Conservation (phyloP, 345 rosid genomes). For the thale cress (Arabidopsis thaliana) region DNA sequence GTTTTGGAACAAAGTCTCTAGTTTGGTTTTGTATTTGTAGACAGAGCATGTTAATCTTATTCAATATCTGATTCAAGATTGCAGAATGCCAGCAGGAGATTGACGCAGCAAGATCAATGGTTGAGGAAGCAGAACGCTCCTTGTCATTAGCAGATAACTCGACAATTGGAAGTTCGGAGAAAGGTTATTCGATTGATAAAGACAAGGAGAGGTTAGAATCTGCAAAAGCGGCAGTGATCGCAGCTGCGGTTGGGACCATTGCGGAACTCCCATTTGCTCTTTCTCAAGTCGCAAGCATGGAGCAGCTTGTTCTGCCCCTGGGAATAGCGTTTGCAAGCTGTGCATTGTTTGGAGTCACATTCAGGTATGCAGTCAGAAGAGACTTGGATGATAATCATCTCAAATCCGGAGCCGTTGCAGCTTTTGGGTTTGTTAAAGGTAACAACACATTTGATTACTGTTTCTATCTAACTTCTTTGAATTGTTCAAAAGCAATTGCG, state of each 20-base stretch:
- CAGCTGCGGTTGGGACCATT: conserved; percentile 78
- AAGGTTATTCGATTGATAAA: conserved; percentile 42
- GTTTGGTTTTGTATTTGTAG: neutral
- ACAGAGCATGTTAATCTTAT: conserved; percentile 8
- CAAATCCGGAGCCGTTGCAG: conserved; percentile 76
- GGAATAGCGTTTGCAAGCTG: conserved; percentile 74
- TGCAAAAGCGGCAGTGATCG: conserved; percentile 67
- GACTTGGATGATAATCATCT: conserved; percentile 76
- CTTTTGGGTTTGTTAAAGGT: conserved; percentile 88
- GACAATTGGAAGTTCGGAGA: conserved; percentile 25
- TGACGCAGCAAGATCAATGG: conserved; percentile 68
- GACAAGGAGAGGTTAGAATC: conserved; percentile 84
- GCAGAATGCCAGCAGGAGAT: conserved; percentile 82
- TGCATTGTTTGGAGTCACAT: conserved; percentile 87
- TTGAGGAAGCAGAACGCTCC: conserved; percentile 76
- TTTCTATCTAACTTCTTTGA: neutral
- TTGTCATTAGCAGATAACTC: conserved; percentile 42
- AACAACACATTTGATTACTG: conserved; percentile 29
- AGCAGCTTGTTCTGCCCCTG: conserved; percentile 66
- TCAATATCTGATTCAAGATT: conserved; percentile 55
- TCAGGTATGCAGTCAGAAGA: conserved; percentile 74
- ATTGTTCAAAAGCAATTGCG: conserved; percentile 3
- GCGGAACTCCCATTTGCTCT: conserved; percentile 67
- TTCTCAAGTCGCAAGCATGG: conserved; percentile 55
- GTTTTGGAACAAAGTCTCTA: conserved; percentile 8